A percentile compares a stretch with the other conserved stretches of the same genome.
phyloP scores from a whole-genome alignment of 2,329 filamentous ascomycete genomes.

The Pseudogymnoascus sp. region DNA sequence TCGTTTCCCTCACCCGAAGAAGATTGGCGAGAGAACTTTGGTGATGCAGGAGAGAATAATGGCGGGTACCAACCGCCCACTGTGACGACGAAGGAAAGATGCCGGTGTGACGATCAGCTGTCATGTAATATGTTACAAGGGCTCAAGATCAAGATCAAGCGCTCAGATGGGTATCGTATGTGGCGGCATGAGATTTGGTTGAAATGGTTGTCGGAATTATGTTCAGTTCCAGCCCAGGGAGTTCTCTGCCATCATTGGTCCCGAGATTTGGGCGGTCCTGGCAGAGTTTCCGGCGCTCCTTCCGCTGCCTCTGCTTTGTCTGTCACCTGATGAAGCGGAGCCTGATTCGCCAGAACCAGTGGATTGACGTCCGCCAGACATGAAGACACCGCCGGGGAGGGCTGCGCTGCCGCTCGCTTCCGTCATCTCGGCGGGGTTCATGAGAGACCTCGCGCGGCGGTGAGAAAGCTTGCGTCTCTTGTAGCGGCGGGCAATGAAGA shows the following conservation, averaged over 20 bases:
- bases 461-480: conserved; percentile 57
- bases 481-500: conserved; percentile 66
- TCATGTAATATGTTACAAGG: conserved; percentile 13
- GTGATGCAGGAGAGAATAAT: conserved; percentile 25
- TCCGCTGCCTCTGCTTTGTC: conserved; percentile 53
- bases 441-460: conserved; percentile 53
- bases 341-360: conserved; percentile 29
- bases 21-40: conserved; percentile 20
- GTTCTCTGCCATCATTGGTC: conserved; percentile 70
- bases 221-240: conserved; percentile 68
- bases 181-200: conserved; percentile 11
- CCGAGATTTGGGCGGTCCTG: conserved; percentile 62
- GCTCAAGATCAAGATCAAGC: conserved; percentile 21
- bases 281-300: conserved; percentile 34
- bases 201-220: conserved; percentile 9
- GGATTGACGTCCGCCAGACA: conserved; percentile 32
- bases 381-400: conserved; percentile 43
- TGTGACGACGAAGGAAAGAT: conserved; percentile 25
- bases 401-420: conserved; percentile 33
- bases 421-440: conserved; percentile 43
- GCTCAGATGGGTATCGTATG: conserved; percentile 15
- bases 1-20: conserved; percentile 17
- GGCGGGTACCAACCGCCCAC: conserved; percentile 25
- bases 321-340: conserved; percentile 26
- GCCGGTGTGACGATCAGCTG: conserved; percentile 18